phyloP scores from a whole-genome alignment of 2,329 filamentous ascomycete genomes.

The Trichophyton verrucosum region DNA sequence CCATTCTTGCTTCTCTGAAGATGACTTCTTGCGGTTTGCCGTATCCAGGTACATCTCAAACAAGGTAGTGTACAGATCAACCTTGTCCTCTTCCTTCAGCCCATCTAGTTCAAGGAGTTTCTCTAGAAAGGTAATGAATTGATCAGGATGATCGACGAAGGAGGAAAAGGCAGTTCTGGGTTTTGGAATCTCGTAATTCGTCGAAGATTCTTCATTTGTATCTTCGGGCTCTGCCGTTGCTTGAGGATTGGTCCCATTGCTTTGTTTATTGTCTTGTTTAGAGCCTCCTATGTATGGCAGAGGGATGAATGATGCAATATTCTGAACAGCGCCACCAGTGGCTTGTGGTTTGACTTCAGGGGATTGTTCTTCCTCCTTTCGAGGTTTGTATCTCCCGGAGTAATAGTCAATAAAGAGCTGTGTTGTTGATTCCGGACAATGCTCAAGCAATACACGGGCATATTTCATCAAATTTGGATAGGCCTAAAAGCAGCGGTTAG shows the following conservation, averaged over 20 bases:
- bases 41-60: conserved; percentile 98
- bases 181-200: conserved; percentile 64
- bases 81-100: conserved; percentile 60
- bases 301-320: conserved; percentile 69
- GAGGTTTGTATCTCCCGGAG: conserved; percentile 64
- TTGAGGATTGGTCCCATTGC: background rate
- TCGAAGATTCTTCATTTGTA: conserved; percentile 28
- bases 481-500: conserved; percentile 39
- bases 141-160: conserved; percentile 84
- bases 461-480: conserved; percentile 92
- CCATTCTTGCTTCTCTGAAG: conserved; percentile 61
- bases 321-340: conserved; percentile 69
- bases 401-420: conserved; percentile 91
- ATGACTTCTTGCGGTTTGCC: conserved; percentile 59
- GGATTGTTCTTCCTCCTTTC: conserved; percentile 48
- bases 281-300: conserved; percentile 60
- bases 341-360: conserved; percentile 36
- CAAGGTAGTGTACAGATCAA: conserved; percentile 83
- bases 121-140: conserved; percentile 88
- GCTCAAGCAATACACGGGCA: conserved; percentile 74
- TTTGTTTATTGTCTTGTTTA: conserved; percentile 14
- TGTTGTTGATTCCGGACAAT: conserved; percentile 72
- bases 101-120: conserved; percentile 63
- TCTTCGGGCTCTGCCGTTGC: conserved; percentile 20
- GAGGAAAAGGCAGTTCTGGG: conserved; percentile 87